Conservation (phyloP, 345 rosid species). For the Gossypium arboreum region DNA sequence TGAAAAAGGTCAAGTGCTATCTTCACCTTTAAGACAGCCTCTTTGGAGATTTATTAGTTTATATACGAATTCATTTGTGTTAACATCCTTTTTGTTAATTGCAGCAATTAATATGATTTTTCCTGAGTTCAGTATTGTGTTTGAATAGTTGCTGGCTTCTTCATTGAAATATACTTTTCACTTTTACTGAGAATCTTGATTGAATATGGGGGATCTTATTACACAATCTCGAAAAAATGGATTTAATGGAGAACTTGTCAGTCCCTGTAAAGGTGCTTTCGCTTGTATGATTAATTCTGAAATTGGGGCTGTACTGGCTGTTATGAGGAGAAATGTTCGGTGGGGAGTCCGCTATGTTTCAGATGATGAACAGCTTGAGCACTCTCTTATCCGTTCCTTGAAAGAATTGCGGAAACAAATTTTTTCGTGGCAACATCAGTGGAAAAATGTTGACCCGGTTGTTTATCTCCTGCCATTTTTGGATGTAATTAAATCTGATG, state of each 20-base stretch:
- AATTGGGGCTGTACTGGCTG: constrained; percentile 70
- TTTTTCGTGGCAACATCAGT: constrained; percentile 52
- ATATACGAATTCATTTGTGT: background rate
- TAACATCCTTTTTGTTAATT: constrained; percentile 5
- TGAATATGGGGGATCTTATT: constrained; percentile 47
- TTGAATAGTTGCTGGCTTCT: constrained; percentile 9
- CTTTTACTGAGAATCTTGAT: constrained; percentile 27
- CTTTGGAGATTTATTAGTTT: constrained; percentile 1
- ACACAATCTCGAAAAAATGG: constrained; percentile 31
- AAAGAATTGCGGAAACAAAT: constrained; percentile 63
- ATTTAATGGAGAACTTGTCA: constrained; percentile 31
- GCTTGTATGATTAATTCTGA: constrained; percentile 69
- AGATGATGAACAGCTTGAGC: constrained; percentile 73
- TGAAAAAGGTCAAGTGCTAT: background rate
- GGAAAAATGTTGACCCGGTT: constrained; percentile 49
- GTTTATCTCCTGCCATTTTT: constrained; percentile 64
- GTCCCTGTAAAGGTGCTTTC: constrained; percentile 40
- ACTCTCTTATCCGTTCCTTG: constrained; percentile 64
- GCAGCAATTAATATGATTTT: constrained; percentile 5
- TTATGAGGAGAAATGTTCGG: constrained; percentile 73
- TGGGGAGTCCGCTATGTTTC: constrained; percentile 58
- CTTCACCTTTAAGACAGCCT: background rate
- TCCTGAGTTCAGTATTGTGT: background rate
- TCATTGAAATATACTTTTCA: background rate
- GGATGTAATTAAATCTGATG: constrained; percentile 69